Evolutionary conservation across 1,284 basidiomycete genomes (phyloP), one percentile per base, ranked within the genome.

Genomic region (Leccinum pallidistipes): DNA sequence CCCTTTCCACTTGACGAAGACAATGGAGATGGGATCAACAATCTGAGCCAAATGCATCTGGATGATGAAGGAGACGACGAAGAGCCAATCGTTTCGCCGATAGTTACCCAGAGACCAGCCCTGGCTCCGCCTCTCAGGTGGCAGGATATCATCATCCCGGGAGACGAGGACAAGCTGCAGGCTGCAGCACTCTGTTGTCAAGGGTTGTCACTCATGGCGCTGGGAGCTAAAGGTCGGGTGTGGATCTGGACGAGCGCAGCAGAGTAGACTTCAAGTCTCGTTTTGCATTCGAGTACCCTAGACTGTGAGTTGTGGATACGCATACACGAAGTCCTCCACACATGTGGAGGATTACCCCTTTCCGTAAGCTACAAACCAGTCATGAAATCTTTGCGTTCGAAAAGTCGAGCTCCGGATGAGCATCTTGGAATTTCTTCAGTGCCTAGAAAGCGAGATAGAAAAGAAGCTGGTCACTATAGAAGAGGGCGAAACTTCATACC

Each of bases 361-460:
- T 31, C 40, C 6, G 38, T 18, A 14, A 55, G 57, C 18, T 9
- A 11, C 55, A 50, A 12, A 21, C 50, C 31, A n/a, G 18, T 76
- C 79, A 94, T 64, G 88, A 87, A 59, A 94, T 90, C 74, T 93
- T 92, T 21, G 91, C 94, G n/a, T 96, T 89, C 49, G 91, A 92
- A 72, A 98, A 97, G 76, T 98, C 96, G 74, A 98, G 84, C 75
- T 98, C 95, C 1, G 95, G 96, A 76, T 98, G 95, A 43, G 86
- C 84, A 16, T 81, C 86, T 78, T 96, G 90, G 79, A 98, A 97
- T 76, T 92, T 95, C 77, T 90, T 86, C 61, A 98, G 77, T 62
- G 90, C 86, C 92, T 95, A 65, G 21, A 45, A 62, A 64, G 54
- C 40, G 31, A 65, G 55, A 53, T 40, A 43, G 27, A 59, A 18